These are phyloP conservation scores for Globisporangium abappressorium DNA, from an alignment of 352 stramenopile genomes.

Conservation along the genomic window DNA sequence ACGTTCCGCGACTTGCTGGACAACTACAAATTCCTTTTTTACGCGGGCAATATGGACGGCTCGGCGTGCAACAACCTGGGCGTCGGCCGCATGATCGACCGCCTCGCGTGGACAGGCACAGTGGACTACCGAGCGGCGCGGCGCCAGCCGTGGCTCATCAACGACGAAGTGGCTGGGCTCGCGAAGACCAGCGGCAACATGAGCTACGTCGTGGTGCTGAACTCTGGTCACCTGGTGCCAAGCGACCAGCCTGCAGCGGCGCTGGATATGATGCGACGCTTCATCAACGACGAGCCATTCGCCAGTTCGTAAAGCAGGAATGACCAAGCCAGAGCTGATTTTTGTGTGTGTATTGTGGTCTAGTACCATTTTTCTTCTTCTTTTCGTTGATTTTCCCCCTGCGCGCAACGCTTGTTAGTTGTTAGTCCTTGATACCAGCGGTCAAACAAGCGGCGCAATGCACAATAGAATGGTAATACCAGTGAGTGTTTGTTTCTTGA, in stretches of 20 bases:
- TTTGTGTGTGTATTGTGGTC: not conserved
- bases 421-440: not conserved
- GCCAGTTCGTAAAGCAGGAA: slow-evolving; percentile 5
- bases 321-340: not conserved
- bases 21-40: slow-evolving; percentile 85
- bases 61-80: slow-evolving; percentile 81
- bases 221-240: slow-evolving; percentile 74
- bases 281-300: slow-evolving; percentile 53
- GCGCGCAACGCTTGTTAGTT: not conserved
- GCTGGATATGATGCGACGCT: slow-evolving; percentile 82
- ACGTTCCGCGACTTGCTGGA: slow-evolving; percentile 76
- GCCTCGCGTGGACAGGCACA: slow-evolving; percentile 67
- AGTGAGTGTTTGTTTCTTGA: not conserved
- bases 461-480: slow-evolving; percentile 10
- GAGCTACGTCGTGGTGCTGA: slow-evolving; percentile 81
- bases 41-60: slow-evolving; percentile 83
- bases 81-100: slow-evolving; percentile 74
- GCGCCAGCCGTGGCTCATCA: slow-evolving; percentile 57
- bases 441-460: not conserved
- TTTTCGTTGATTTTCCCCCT: not conserved
- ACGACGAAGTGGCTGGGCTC: slow-evolving; percentile 58
- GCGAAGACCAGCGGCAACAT: slow-evolving; percentile 73
- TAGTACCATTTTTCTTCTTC: not conserved
- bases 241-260: slow-evolving; percentile 65
- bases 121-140: slow-evolving; percentile 58